phyloP scores from a whole-genome alignment of 306 rosid species.

The cucumber (Cucumis sativus) region DNA sequence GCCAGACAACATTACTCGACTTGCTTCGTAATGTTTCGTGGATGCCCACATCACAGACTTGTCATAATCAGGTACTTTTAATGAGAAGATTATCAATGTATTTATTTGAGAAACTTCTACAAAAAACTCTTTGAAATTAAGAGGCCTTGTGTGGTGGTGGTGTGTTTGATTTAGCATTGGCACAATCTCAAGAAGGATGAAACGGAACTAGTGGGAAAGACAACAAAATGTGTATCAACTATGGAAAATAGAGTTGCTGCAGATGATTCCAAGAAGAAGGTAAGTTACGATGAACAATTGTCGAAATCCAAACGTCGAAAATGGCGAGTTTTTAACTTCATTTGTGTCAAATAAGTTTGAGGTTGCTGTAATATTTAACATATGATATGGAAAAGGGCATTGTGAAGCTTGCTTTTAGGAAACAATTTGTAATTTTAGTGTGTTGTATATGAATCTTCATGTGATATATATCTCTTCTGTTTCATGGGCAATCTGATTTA shows the following conservation, averaged over 20 bases:
- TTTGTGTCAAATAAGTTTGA: neutral
- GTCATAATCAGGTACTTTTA: neutral
- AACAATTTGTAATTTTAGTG: neutral
- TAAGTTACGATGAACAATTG: neutral
- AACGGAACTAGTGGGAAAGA: neutral
- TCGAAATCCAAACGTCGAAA: neutral
- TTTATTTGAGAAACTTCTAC: neutral
- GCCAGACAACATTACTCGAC: constrained; percentile 11
- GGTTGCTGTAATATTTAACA: neutral
- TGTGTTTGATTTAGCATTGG: neutral
- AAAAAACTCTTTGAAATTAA: neutral
- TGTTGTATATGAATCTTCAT: neutral
- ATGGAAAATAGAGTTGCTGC: neutral
- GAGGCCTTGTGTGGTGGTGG: neutral
- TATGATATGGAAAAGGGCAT: neutral
- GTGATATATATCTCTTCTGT: neutral
- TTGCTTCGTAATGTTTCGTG: constrained; percentile 16
- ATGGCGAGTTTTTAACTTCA: neutral
- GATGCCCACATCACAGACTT: neutral
- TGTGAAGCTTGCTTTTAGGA: neutral
- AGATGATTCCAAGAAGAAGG: neutral
- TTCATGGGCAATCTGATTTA: neutral
- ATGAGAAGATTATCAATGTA: neutral
- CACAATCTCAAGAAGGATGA: neutral
- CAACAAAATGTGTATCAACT: neutral